Evolutionary conservation across 177 flowering plant genomes (phyloP).

Genomic region (Vitis hybrid): DNA sequence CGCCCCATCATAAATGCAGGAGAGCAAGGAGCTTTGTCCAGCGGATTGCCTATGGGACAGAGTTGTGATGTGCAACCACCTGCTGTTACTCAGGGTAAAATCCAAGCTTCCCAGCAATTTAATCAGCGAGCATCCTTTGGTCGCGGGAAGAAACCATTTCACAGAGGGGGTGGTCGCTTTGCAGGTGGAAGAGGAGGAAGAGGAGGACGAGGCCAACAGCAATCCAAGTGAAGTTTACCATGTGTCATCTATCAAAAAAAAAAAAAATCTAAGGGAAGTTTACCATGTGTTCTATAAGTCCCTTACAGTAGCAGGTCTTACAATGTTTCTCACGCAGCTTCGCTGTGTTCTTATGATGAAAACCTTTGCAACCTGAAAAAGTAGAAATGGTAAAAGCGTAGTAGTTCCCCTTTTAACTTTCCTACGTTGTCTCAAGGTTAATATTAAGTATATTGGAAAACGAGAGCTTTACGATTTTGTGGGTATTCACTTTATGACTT

Average conservation of each 20-base stretch:
- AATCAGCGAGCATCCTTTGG: slow-evolving; percentile 17
- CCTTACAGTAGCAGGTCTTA: too few relatives aligned
- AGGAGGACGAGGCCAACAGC: slow-evolving; percentile 27
- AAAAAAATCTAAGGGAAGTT: slow-evolving; percentile 1
- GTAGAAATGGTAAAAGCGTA: too few relatives aligned
- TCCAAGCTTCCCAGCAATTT: slow-evolving; percentile 18
- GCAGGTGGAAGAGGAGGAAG: slow-evolving; percentile 20
- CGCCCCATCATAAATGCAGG: slow-evolving; percentile 9
- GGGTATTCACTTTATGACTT: too few relatives aligned
- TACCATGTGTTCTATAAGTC: neutral
- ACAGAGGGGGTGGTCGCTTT: slow-evolving; percentile 30
- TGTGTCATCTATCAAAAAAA: too few relatives aligned
- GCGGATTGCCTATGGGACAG: neutral
- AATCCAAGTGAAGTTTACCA: slow-evolving; percentile 5
- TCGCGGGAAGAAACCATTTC: slow-evolving; percentile 32
- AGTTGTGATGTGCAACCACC: slow-evolving; percentile 12
- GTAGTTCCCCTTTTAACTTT: too few relatives aligned
- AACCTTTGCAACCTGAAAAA: too few relatives aligned
- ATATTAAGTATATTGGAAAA: too few relatives aligned
- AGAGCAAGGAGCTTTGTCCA: slow-evolving; percentile 13
- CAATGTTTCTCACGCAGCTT: too few relatives aligned
- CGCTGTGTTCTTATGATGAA: too few relatives aligned
- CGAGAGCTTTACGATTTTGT: too few relatives aligned
- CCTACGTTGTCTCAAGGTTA: too few relatives aligned
- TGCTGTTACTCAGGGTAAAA: slow-evolving; percentile 2